These are phyloP conservation scores for Collybia sordida DNA, from an alignment of 768 basidiomycete genomes.

Conservation along the genomic window DNA sequence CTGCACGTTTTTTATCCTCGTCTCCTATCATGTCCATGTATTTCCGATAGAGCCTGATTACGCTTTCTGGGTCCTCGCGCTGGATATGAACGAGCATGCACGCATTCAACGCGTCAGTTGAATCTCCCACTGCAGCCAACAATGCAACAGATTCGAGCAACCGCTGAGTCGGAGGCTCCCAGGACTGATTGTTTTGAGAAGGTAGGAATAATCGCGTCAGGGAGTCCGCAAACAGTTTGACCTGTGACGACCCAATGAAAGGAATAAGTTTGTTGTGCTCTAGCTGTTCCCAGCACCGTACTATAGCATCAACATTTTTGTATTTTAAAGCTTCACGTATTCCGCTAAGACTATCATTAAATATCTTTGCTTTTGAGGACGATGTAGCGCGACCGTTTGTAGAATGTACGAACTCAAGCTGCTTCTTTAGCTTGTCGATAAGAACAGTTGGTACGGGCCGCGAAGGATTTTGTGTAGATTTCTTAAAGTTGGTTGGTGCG, in stretches of 20 bases:
- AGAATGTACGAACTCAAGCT: constrained; percentile 8
- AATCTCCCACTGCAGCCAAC: constrained; percentile 41
- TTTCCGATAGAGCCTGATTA: constrained; percentile 43
- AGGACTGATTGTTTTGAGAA: constrained; percentile 4
- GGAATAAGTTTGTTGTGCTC: constrained; percentile 41
- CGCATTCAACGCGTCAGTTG: constrained; percentile 46
- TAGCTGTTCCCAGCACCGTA: constrained; percentile 42
- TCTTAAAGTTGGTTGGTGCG: neutral
- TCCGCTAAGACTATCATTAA: constrained; percentile 32
- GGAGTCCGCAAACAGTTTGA: constrained; percentile 37
- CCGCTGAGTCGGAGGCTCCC: constrained; percentile 26
- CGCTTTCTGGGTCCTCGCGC: constrained; percentile 36
- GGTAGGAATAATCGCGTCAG: constrained; percentile 26
- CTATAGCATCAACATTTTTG: constrained; percentile 28
- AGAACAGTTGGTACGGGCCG: constrained; percentile 6
- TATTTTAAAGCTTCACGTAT: constrained; percentile 37
- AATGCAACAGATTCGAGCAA: constrained; percentile 49
- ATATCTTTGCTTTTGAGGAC: constrained; percentile 16
- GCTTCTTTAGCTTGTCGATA: constrained; percentile 13
- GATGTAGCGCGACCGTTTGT: constrained; percentile 6
- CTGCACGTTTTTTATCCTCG: constrained; percentile 16
- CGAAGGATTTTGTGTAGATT: constrained; percentile 3
- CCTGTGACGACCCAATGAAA: constrained; percentile 41
- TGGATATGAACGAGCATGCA: constrained; percentile 48
- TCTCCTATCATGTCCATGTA: constrained; percentile 26